These are phyloP conservation scores for Falciphora oryzae DNA, from an alignment of 2,329 filamentous ascomycete genomes.

Conservation along the genomic window DNA sequence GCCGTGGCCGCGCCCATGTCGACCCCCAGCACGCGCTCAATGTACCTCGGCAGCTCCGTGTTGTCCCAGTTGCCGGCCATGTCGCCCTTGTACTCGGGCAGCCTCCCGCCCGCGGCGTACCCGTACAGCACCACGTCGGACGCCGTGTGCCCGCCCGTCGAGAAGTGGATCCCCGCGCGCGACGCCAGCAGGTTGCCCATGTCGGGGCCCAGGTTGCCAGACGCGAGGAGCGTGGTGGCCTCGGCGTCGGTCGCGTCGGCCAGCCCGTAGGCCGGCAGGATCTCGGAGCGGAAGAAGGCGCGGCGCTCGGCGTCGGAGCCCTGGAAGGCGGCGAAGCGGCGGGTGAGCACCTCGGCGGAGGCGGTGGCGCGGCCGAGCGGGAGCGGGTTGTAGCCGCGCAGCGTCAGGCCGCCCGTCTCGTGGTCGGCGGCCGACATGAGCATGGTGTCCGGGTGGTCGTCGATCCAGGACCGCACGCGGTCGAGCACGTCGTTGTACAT, in stretches of 20 bases:
- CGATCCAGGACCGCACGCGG: conserved; percentile 32
- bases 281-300: conserved; percentile 22
- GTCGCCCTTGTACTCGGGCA: conserved; percentile 17
- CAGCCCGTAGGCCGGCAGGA: conserved; percentile 27
- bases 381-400: conserved; percentile 30
- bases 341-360: conserved; percentile 25
- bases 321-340: conserved; percentile 9
- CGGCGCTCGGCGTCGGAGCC: conserved; percentile 24
- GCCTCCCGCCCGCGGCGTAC: conserved; percentile 20
- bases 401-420: conserved; percentile 33
- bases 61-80: conserved; percentile 26
- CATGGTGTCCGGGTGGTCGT: conserved; percentile 30
- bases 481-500: conserved; percentile 33
- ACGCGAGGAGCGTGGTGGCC: conserved; percentile 22
- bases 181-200: conserved; percentile 24
- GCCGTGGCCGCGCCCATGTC: conserved; percentile 21
- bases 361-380: conserved; percentile 24
- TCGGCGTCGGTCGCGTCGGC: conserved; percentile 23
- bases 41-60: conserved; percentile 23
- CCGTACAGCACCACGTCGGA: conserved; percentile 31
- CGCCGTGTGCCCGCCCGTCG: conserved; percentile 30
- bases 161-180: conserved; percentile 18
- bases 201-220: conserved; percentile 21
- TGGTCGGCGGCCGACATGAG: conserved; percentile 35
- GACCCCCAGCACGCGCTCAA: conserved; percentile 22